Evolutionary conservation across 805 yeast species (phyloP), one percentile per base, ranked within the genome.

Genomic region (Pichia insulana): DNA sequence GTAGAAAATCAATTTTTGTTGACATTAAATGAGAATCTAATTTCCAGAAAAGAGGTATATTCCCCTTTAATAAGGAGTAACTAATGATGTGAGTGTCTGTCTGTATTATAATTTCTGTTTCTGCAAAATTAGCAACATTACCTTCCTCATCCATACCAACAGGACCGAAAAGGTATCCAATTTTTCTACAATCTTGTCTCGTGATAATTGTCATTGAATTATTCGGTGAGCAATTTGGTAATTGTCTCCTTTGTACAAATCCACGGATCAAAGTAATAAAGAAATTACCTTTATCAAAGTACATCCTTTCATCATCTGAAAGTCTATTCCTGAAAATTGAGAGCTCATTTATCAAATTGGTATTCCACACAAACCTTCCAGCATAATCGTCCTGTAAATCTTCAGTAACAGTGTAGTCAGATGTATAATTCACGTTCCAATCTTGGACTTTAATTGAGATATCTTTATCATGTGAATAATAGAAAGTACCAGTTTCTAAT

Each of bases 101-200:
- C 9, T 40, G 40, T 9, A 74, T 52, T 8, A 74, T 62, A 13
- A 74, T 53, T 54, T 76, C 80, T 4, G 75, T 63, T 50, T 76
- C 80, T 18, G 67, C 72, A 50, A 63, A 74, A 50, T 74, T 73
- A 3, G 87, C 86, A 31, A 79, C 83, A 49, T 78, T 63, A 0
- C 83, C 54, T 33, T 71, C 70, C 46, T 76, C 80, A 52, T 76
- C 81, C 50, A 74, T 65, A 28, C 81, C 76, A 63, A 71, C 71
- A 26, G 74, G 74, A 1, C 81, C 81, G 53, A 74, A 74, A 16
- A 74, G 55, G 0, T 71, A 67, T 0, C 78, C 78, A 11, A 41
- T 47, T 47, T 70, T 71, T 26, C 55, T 53, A 44, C 78, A 71
- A 26, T 70, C 64, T 47, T 75, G 80, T 49, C 71, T 74, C 3